Base-by-base conservation (phyloP, 805 yeast genomes). In the Candida succiphila region DNA sequence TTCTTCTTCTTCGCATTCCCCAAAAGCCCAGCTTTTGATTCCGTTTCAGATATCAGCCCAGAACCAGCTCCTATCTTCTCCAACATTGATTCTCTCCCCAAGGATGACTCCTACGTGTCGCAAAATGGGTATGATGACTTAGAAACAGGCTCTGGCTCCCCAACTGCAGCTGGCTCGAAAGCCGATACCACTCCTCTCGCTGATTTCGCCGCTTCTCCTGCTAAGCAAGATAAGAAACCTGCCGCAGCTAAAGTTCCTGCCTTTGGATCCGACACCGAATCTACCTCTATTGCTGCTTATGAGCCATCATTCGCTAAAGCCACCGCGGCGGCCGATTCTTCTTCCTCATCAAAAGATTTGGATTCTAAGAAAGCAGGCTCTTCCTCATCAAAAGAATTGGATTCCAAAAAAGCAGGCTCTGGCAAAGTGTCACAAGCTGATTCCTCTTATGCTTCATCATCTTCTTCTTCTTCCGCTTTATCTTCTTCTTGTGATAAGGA, bases 401-500 rank as follows among this genome's bases (percentile, higher is more conserved):
- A n/a, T n/a, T n/a, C n/a, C n/a, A n/a, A n/a, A n/a, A n/a, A n/a
- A n/a, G n/a, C n/a, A n/a, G n/a, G n/a, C n/a, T n/a, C n/a, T n/a
- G n/a, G n/a, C n/a, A n/a, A n/a, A n/a, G n/a, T 27, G 33, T 15
- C 15, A n/a, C 36, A 20, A n/a, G n/a, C n/a, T n/a, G n/a, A n/a
- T n/a, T n/a, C n/a, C n/a, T n/a, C n/a, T n/a, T n/a, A n/a, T n/a
- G n/a, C n/a, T n/a, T n/a, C n/a, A n/a, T n/a, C n/a, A n/a, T n/a
- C n/a, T n/a, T n/a, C n/a, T n/a, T n/a, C n/a, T n/a, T n/a, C n/a
- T n/a, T n/a, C n/a, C n/a, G n/a, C n/a, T n/a, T n/a, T n/a, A n/a
- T n/a, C n/a, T n/a, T n/a, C n/a, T n/a, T n/a, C 44, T 16, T 68
- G 75, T 48, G 49, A 40, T 36, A 44, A 55, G 17, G 55, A 61